Conservation (phyloP, 345 rosid genomes). For the Pugionium cornutum region DNA sequence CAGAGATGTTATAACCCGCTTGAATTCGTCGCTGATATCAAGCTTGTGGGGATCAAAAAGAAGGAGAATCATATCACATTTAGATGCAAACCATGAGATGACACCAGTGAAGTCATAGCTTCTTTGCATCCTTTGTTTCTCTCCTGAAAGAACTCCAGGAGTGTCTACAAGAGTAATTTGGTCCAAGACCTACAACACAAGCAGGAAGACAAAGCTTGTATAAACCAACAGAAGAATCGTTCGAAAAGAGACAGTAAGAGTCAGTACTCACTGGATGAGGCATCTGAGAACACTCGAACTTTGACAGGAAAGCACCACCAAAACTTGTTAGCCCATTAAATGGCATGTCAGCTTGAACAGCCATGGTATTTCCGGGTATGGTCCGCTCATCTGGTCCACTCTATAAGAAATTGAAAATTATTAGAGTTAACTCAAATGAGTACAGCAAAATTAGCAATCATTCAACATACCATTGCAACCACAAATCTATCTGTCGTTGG, state of each 20-base stretch:
- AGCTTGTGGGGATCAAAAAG: conserved; percentile 96
- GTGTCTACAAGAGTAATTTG: conserved; percentile 91
- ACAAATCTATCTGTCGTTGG: conserved; percentile 99
- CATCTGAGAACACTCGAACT: conserved; percentile 93
- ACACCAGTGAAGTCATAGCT: conserved; percentile 90
- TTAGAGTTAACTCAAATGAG: not conserved
- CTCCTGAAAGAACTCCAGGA: conserved; percentile 95
- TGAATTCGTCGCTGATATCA: conserved; percentile 93
- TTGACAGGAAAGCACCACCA: conserved; percentile 87
- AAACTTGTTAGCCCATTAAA: conserved; percentile 76
- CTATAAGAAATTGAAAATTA: conserved; percentile 38
- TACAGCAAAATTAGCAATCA: conserved; percentile 6
- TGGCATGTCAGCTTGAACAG: conserved; percentile 91
- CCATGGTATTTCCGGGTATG: conserved; percentile 85
- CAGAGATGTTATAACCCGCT: conserved; percentile 79
- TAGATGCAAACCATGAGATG: conserved; percentile 96
- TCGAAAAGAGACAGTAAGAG: not conserved
- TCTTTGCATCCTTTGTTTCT: conserved; percentile 87
- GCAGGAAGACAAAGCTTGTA: conserved; percentile 11
- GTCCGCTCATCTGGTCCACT: conserved; percentile 82
- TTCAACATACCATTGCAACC: conserved; percentile 76
- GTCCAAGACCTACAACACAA: conserved; percentile 65
- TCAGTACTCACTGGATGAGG: conserved; percentile 73
- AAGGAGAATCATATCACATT: conserved; percentile 91
- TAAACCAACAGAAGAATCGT: conserved; percentile 4